These are phyloP conservation scores for Mortierella sp. DNA, from an alignment of 371 early-diverging fungal species.

Conservation along the genomic window DNA sequence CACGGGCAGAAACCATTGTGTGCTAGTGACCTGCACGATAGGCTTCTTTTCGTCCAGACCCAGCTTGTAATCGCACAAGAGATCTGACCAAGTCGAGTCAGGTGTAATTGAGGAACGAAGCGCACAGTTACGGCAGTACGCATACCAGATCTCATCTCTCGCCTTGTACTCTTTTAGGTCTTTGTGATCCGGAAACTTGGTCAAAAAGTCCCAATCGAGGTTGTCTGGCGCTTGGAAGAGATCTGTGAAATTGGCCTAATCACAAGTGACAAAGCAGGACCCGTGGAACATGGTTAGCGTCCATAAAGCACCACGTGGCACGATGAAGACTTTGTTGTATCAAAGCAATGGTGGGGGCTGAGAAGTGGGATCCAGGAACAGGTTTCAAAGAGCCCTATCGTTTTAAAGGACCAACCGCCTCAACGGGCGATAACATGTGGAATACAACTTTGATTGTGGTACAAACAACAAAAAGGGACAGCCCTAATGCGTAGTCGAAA, in stretches of 20 bases:
- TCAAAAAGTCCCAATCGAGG: conserved; percentile 32
- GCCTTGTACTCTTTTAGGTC: conserved; percentile 15
- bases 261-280: background rate
- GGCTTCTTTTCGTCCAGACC: conserved; percentile 14
- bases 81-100: conserved; percentile 32
- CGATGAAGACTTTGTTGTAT: too few relatives aligned
- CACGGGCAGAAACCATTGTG: conserved; percentile 51
- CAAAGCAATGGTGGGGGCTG: too few relatives aligned
- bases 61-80: conserved; percentile 27
- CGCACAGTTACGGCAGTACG: conserved; percentile 48
- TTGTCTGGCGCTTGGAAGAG: conserved; percentile 37
- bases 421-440: too few relatives aligned
- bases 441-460: too few relatives aligned
- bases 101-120: conserved; percentile 34
- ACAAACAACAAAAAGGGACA: too few relatives aligned
- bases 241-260: conserved; percentile 48
- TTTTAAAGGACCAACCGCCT: too few relatives aligned
- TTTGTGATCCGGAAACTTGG: conserved; percentile 18
- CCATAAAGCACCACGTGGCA: background rate
- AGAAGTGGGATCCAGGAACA: too few relatives aligned
- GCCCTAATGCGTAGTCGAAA: too few relatives aligned
- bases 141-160: conserved; percentile 42
- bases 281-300: too few relatives aligned
- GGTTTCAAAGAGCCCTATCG: too few relatives aligned
- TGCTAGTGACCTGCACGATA: conserved; percentile 30